These are phyloP conservation scores for Trichocomaceae sp. DNA, from an alignment of 2,329 filamentous ascomycete genomes.

Conservation along the genomic window DNA sequence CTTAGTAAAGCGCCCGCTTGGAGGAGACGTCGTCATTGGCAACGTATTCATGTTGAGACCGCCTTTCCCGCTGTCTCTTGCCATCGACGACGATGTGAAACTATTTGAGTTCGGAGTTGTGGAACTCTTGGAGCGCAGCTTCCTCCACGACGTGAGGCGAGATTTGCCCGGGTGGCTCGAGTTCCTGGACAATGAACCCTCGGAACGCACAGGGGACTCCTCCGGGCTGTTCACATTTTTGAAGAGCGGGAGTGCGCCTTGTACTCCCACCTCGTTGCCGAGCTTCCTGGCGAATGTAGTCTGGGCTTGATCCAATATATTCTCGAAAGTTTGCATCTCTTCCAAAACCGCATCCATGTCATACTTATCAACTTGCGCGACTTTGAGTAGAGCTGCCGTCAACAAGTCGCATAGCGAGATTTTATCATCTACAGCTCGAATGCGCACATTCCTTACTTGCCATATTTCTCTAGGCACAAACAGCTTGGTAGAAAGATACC, in stretches of 20 bases:
- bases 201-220: conserved; percentile 33
- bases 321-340: conserved; percentile 87
- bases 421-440: conserved; percentile 89
- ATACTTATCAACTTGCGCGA: conserved; percentile 75
- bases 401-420: conserved; percentile 84
- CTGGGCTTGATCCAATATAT: conserved; percentile 80
- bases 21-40: conserved; percentile 59
- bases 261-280: conserved; percentile 85
- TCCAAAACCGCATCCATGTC: conserved; percentile 89
- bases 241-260: conserved; percentile 66
- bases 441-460: conserved; percentile 87
- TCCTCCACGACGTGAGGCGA: conserved; percentile 80
- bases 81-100: conserved; percentile 1
- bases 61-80: conserved; percentile 51
- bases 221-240: conserved; percentile 53
- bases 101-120: conserved; percentile 35
- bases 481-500: conserved; percentile 82
- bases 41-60: conserved; percentile 63
- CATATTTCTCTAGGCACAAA: conserved; percentile 92
- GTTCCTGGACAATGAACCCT: conserved; percentile 40
- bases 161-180: conserved; percentile 64
- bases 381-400: conserved; percentile 77
- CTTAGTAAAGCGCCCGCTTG: conserved; percentile 61
- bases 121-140: conserved; percentile 83
- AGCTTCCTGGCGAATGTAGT: conserved; percentile 69